A percentile compares a stretch with the other conserved stretches of the same genome.
Evolutionary conservation across 2,329 filamentous ascomycete genomes (phyloP).

Genomic region (Alternaria hordeiaustralica): DNA sequence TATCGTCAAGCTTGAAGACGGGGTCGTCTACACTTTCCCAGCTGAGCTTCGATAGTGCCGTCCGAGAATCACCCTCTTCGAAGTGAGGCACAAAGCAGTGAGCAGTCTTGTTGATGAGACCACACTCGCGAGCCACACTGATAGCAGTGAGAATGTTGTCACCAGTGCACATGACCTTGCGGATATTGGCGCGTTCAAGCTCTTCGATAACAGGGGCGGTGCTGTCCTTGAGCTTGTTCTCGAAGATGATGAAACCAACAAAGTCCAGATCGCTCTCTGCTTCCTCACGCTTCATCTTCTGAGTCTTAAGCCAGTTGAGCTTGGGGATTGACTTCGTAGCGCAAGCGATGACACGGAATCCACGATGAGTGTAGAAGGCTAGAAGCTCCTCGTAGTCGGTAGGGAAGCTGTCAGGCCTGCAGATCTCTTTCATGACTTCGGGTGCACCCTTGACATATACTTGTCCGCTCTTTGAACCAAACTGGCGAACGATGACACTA

Average conservation of each 20-base stretch:
- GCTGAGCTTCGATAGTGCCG: slow-evolving; percentile 73
- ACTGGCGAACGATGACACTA: slow-evolving; percentile 89
- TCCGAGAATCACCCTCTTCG: slow-evolving; percentile 74
- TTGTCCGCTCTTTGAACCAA: slow-evolving; percentile 81
- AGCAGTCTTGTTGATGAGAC: slow-evolving; percentile 77
- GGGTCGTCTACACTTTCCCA: slow-evolving; percentile 98
- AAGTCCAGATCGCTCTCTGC: slow-evolving; percentile 87
- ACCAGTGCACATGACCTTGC: slow-evolving; percentile 94
- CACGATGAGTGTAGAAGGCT: slow-evolving; percentile 90
- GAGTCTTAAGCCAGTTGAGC: slow-evolving; percentile 90
- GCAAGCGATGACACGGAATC: slow-evolving; percentile 95
- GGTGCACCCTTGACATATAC: slow-evolving; percentile 97
- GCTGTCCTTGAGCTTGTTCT: slow-evolving; percentile 94
- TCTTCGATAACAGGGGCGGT: slow-evolving; percentile 84
- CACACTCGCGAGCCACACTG: slow-evolving; percentile 90
- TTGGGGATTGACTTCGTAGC: slow-evolving; percentile 87
- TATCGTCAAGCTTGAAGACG: slow-evolving; percentile 76
- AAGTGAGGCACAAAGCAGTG: slow-evolving; percentile 96
- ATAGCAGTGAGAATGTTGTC: slow-evolving; percentile 98
- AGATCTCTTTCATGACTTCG: slow-evolving; percentile 95
- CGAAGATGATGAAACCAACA: slow-evolving; percentile 95
- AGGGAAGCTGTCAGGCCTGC: slow-evolving; percentile 81
- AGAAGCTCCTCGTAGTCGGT: slow-evolving; percentile 88
- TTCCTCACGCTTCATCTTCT: slow-evolving; percentile 88
- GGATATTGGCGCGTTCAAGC: slow-evolving; percentile 80